Evolutionary conservation across 148 eudicot species (phyloP), one percentile per base, ranked within the genome.

Genomic region (Drosera capensis): DNA sequence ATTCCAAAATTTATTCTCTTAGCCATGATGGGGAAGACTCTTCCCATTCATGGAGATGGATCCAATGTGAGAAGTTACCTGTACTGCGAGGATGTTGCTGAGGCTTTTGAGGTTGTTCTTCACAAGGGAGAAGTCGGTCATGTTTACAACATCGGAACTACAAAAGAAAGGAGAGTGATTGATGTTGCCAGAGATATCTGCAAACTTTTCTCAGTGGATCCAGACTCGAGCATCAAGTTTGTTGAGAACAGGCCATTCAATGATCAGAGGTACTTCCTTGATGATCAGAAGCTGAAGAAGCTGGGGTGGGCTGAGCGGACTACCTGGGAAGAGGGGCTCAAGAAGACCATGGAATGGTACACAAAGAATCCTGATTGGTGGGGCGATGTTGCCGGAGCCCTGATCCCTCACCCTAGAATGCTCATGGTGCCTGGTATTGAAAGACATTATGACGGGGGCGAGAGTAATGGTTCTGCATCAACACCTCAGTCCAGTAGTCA

Each of bases 121-220:
- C 84, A 77, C 60, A 77, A 52, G 64, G 84, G 84, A 55, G 84
- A 70, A 59, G 77, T 77, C 55, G 84, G 84, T 46, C 79, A 73
- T 59, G 74, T 77, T 46, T 74, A 74, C 50, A 74, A 74, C 53
- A 70, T 74, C 45, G 80, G 80, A 25, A 74, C 80, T 4, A 74
- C 59, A 52, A 70, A 51, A 59, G 80, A 74, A 20, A 69, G 83
- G 62, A 63, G 75, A 39, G 83, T 77, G 24, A 66, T 64, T 49
- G 83, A 77, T 63, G 83, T 77, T 31, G 84, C 84, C 31, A 57
- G 21, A 31, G 84, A 77, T 51, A 58, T 77, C n/a, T 73, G 79
- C 58, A 73, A 62, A 21, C 64, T 77, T 9, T 72, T 73, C 36
- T 45, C 49, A 18, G 56, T 58, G 64, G 84, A 73, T 40, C 68